Percentiles rank a stretch among this genome's conserved stretches.
Conservation (phyloP, 164 flowering plant species). For the Sextonia rubra region DNA sequence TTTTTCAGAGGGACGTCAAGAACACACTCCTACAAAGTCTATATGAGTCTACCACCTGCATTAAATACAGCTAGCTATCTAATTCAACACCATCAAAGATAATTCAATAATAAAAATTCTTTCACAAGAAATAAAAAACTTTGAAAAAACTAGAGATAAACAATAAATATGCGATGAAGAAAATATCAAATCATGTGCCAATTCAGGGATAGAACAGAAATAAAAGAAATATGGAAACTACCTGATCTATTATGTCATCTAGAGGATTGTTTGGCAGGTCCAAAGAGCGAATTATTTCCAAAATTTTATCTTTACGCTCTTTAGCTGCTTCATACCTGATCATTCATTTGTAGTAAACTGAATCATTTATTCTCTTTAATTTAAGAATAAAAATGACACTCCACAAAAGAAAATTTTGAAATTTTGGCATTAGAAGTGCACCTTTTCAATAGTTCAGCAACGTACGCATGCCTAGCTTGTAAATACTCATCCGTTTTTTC, state of each 20-base stretch:
- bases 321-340: slow-evolving; percentile 80
- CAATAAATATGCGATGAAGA: too few species aligned
- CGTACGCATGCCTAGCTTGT: slow-evolving; percentile 51
- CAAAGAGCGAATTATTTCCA: slow-evolving; percentile 80
- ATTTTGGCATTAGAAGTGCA: slow-evolving; percentile 10
- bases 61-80: too few species aligned
- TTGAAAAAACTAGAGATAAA: too few species aligned
- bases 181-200: background rate
- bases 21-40: too few species aligned
- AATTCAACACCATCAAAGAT: too few species aligned
- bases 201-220: background rate
- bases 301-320: slow-evolving; percentile 70
- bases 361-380: background rate
- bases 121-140: too few species aligned
- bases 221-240: slow-evolving; percentile 14
- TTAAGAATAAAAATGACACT: background rate
- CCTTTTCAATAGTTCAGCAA: slow-evolving; percentile 75
- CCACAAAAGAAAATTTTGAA: background rate
- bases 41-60: too few species aligned
- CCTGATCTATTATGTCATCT: slow-evolving; percentile 98
- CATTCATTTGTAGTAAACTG: slow-evolving; percentile 9
- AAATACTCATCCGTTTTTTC: slow-evolving; percentile 86
- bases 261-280: slow-evolving; percentile 95
- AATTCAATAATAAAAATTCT: too few species aligned
- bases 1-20: too few species aligned